Evolutionary conservation across 305 asterid genomes (phyloP).

Genomic region (Fraxinus platypoda): DNA sequence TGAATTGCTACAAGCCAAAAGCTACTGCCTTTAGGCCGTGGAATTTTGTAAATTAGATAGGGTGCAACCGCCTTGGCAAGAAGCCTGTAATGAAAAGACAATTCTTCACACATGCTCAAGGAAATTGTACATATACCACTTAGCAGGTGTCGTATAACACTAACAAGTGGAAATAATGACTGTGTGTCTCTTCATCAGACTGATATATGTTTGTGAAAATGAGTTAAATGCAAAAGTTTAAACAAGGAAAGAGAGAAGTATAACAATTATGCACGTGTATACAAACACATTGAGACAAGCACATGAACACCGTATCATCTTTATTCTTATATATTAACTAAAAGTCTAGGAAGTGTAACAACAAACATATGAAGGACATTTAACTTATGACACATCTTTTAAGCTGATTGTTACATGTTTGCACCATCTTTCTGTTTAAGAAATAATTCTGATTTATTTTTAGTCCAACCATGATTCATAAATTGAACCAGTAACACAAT

Average conservation of each 20-base stretch:
- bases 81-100: constrained; percentile 48
- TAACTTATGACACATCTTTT: neutral
- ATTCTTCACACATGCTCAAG: constrained; percentile 1
- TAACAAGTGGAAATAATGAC: neutral
- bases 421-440: neutral
- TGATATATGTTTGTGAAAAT: neutral
- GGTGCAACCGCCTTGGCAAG: constrained; percentile 52
- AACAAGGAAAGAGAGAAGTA: neutral
- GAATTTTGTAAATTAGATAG: constrained; percentile 60
- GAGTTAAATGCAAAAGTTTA: neutral
- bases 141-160: neutral
- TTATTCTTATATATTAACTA: no score
- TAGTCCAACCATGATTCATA: neutral
- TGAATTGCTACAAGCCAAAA: constrained; percentile 78
- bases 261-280: neutral
- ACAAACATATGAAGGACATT: neutral
- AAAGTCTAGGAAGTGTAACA: neutral
- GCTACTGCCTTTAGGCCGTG: constrained; percentile 71
- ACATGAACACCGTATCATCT: neutral
- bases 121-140: neutral
- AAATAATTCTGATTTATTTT: neutral
- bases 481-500: neutral
- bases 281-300: neutral
- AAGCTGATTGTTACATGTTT: neutral
- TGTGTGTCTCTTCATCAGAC: constrained; percentile 5